Evolutionary conservation across 176 grass and related monocot genomes (phyloP), one percentile per base, ranked within the genome.

Genomic region (Typha latifolia): DNA sequence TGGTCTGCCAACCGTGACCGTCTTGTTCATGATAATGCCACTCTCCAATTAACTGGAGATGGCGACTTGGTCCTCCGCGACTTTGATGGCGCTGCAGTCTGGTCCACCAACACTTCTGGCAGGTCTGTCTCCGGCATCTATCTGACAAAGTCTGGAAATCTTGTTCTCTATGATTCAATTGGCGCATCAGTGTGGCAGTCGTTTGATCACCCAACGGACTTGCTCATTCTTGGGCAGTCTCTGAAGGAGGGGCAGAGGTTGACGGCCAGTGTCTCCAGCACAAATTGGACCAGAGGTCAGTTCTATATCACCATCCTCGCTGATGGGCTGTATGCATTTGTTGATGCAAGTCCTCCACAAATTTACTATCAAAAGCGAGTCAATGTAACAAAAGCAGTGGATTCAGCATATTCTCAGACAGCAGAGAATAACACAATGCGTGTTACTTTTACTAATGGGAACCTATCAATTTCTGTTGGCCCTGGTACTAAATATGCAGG

Each of bases 181-280:
- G 50, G 77, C 59, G 43, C 13, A 2, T 14, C 29, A 1, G 23
- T 78, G 24, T 81, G 77, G 81, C 75, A 79, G 53, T 81, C 85
- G 2, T 88, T 71, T 1, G 77, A 84, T 77, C 77, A 84, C 68
- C 81, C 72, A 53, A 88, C 81, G 43, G 57, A 84, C 47, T 74
- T 81, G 8, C 69, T 88, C 47, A 43, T 84, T 56, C 62, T 32
- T 52, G 72, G 64, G 1, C 85, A 88, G 16, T 32, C 23, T 43
- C 62, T 87, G 22, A 5, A 3, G 14, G 9, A n/a, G 2, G 55
- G 59, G 2, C 53, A 80, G 51, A 80, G 79, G 52, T 70, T 81
- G 5, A 49, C 68, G 3, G 81, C 77, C 32, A 65, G 47, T 0
- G 65, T 27, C 32, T 67, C 69, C 0, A 0, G 4, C 47, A 43